A percentile compares a stretch with the other conserved stretches of the same genome.
Conservation (phyloP, 2,329 filamentous ascomycete species). For the Xylariomycetidae sp. region DNA sequence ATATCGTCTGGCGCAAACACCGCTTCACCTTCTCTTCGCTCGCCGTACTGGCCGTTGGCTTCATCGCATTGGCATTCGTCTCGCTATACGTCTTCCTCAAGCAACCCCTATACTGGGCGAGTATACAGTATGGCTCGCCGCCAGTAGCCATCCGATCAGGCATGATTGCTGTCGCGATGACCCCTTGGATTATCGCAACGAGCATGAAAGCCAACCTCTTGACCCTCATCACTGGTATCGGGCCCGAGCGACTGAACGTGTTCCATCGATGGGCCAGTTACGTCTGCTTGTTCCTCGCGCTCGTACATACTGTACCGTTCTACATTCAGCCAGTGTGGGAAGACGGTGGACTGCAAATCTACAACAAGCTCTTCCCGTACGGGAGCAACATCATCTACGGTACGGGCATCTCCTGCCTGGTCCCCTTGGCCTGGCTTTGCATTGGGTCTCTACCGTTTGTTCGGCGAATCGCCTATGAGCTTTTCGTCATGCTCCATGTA, state of each 20-base stretch:
- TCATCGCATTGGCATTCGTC: slow-evolving; percentile 64
- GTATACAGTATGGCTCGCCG: slow-evolving; percentile 80
- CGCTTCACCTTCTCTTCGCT: slow-evolving; percentile 76
- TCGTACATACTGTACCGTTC: slow-evolving; percentile 84
- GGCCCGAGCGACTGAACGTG: slow-evolving; percentile 86
- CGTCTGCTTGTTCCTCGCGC: slow-evolving; percentile 71
- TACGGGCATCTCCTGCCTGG: slow-evolving; percentile 75
- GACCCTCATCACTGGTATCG: slow-evolving; percentile 78
- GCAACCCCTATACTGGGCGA: slow-evolving; percentile 83
- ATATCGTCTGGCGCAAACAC: slow-evolving; percentile 60
- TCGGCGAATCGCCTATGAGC: slow-evolving; percentile 72
- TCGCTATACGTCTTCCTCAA: slow-evolving; percentile 79
- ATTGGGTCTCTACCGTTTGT: slow-evolving; percentile 77
- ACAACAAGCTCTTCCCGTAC: slow-evolving; percentile 61
- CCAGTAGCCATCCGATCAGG: slow-evolving; percentile 81
- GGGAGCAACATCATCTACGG: slow-evolving; percentile 71
- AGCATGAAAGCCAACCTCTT: slow-evolving; percentile 89
- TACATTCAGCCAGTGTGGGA: slow-evolving; percentile 86
- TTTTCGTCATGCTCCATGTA: slow-evolving; percentile 77
- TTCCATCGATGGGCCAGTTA: slow-evolving; percentile 91
- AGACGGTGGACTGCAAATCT: slow-evolving; percentile 65
- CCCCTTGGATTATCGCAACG: slow-evolving; percentile 86
- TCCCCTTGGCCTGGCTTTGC: slow-evolving; percentile 77
- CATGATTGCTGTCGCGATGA: slow-evolving; percentile 87
- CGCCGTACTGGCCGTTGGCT: slow-evolving; percentile 62